These are phyloP conservation scores for Pezicula neosporulosa DNA, from an alignment of 2,329 filamentous ascomycete species.

Conservation along the genomic window DNA sequence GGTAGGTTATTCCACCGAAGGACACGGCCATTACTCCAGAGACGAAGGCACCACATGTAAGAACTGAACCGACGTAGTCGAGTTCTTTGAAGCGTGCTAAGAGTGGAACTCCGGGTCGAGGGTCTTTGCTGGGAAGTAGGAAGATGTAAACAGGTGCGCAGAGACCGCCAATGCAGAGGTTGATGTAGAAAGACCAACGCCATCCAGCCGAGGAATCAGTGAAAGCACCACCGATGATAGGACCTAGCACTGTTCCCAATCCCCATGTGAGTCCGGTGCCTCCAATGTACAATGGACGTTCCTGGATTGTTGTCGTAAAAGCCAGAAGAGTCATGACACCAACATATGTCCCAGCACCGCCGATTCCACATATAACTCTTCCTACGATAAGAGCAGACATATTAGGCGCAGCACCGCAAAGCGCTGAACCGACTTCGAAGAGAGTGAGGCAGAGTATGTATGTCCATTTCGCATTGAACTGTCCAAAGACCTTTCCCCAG, in stretches of 20 bases:
- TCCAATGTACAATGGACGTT: conserved; percentile 32
- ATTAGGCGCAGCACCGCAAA: conserved; percentile 31
- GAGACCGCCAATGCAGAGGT: conserved; percentile 43
- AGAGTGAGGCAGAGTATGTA: conserved; percentile 26
- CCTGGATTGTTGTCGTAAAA: conserved; percentile 29
- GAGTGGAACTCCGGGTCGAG: conserved; percentile 19
- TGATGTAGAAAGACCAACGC: conserved; percentile 53
- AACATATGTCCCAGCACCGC: conserved; percentile 41
- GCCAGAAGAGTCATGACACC: conserved; percentile 43
- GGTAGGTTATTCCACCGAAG: conserved; percentile 29
- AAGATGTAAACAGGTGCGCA: conserved; percentile 37
- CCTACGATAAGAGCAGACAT: conserved; percentile 45
- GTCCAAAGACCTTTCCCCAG: conserved; percentile 30
- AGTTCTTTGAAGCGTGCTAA: conserved; percentile 19
- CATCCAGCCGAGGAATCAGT: conserved; percentile 37
- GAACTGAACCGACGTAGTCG: conserved; percentile 21
- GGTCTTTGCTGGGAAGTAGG: conserved; percentile 38
- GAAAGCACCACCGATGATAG: conserved; percentile 44
- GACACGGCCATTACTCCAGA: conserved; percentile 31
- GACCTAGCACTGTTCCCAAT: conserved; percentile 42
- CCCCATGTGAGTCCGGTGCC: conserved; percentile 36
- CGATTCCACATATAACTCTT: conserved; percentile 40
- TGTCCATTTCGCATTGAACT: conserved; percentile 30
- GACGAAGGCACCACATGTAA: conserved; percentile 30
- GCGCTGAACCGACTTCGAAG: conserved; percentile 28